phyloP scores from a whole-genome alignment of 2,329 filamentous ascomycete species.

The Sporothrix inflata region DNA sequence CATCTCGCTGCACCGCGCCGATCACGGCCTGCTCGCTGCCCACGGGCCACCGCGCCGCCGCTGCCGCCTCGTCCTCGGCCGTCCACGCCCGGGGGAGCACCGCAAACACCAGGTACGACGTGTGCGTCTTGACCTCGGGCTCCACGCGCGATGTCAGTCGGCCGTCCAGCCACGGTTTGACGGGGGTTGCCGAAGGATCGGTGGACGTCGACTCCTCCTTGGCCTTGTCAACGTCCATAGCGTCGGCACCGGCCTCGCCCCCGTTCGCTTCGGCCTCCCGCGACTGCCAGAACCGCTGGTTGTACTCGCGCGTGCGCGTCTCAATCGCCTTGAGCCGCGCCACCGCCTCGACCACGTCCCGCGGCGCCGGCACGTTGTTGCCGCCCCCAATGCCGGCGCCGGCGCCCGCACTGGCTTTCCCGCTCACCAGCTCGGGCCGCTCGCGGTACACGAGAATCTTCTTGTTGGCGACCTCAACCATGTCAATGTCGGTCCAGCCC shows the following conservation, averaged over 20 bases:
- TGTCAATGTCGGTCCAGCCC: slow-evolving; percentile 89
- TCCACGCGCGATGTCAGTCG: slow-evolving; percentile 80
- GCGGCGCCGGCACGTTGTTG: slow-evolving; percentile 54
- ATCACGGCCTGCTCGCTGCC: slow-evolving; percentile 57
- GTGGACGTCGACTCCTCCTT: slow-evolving; percentile 35
- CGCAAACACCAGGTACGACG: slow-evolving; percentile 95
- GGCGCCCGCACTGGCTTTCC: slow-evolving; percentile 63
- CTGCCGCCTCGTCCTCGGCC: slow-evolving; percentile 75
- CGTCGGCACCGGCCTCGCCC: slow-evolving; percentile 18
- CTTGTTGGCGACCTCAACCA: slow-evolving; percentile 84
- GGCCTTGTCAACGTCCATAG: slow-evolving; percentile 36
- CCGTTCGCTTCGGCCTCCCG: slow-evolving; percentile 14
- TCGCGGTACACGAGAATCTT: slow-evolving; percentile 83
- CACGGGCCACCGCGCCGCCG: slow-evolving; percentile 66
- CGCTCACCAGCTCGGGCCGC: slow-evolving; percentile 68
- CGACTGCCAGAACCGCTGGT: slow-evolving; percentile 36
- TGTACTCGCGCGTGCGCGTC: slow-evolving; percentile 65
- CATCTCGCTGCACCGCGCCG: slow-evolving; percentile 56
- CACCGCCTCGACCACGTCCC: slow-evolving; percentile 79
- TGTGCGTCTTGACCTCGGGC: slow-evolving; percentile 90
- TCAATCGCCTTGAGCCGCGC: slow-evolving; percentile 74
- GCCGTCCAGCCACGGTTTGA: slow-evolving; percentile 73
- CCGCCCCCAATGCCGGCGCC: slow-evolving; percentile 46
- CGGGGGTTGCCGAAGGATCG: slow-evolving; percentile 15
- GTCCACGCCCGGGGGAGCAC: slow-evolving; percentile 85